A percentile compares a stretch with the other conserved stretches of the same genome.
Conservation (phyloP, 495 filamentous ascomycete genomes). For the Penicillium egyptiacum region DNA sequence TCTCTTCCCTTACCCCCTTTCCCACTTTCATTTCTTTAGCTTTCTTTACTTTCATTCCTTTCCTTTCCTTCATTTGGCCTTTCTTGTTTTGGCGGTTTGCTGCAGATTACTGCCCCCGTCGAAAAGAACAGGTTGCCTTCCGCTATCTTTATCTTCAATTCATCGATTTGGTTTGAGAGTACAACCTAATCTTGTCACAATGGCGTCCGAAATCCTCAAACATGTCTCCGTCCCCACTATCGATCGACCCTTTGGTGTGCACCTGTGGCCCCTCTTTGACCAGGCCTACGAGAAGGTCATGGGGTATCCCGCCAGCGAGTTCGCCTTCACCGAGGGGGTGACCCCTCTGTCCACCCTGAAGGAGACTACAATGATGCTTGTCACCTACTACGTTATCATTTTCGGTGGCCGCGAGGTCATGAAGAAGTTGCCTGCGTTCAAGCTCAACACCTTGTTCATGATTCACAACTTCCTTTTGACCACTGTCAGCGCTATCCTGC, state of each 20-base stretch:
- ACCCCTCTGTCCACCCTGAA: conserved; percentile 62
- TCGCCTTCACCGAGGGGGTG: conserved; percentile 56
- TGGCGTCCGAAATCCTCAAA: conserved; percentile 59
- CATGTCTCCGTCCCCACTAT: conserved; percentile 72
- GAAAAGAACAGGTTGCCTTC: conserved; percentile 7
- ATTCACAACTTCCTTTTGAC: conserved; percentile 69
- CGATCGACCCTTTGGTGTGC: conserved; percentile 87
- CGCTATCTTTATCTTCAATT: conserved; percentile 3
- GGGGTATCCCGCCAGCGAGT: conserved; percentile 64
- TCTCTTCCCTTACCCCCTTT: conserved; percentile 24
- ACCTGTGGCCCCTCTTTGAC: conserved; percentile 93
- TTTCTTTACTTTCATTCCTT: conserved; percentile 8
- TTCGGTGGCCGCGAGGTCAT: conserved; percentile 68
- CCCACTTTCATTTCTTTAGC: conserved; percentile 28
- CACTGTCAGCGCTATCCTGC: conserved; percentile 56
- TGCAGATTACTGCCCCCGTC: conserved; percentile 7
- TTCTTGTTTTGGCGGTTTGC: conserved; percentile 2
- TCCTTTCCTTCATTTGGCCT: conserved; percentile 12
- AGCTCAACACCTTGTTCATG: conserved; percentile 67
- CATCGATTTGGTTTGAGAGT: background rate
- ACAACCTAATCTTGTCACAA: conserved; percentile 18
- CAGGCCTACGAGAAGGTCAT: conserved; percentile 70
- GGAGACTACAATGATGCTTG: conserved; percentile 55
- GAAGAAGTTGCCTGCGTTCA: conserved; percentile 57
- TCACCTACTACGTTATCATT: conserved; percentile 64